Base-by-base conservation (phyloP, 306 rosid species). In the Dryas octopetala region DNA sequence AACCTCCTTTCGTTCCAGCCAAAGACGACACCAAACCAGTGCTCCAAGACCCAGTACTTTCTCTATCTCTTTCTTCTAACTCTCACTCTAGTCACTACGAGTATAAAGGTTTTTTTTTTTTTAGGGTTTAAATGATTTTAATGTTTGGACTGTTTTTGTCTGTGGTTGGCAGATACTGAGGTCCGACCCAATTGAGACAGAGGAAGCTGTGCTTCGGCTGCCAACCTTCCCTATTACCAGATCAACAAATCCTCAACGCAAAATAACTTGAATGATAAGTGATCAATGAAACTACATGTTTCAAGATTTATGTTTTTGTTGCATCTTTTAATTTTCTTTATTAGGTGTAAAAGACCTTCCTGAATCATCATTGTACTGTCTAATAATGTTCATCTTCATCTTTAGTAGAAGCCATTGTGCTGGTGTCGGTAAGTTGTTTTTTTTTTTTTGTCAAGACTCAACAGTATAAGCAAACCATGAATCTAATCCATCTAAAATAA, bases 171-270 rank as follows among this genome's bases (percentile, higher is more conserved):
- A 93, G 98, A 93, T 93, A 53, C 74, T 89, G 79, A 89, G 98
- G 73, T 91, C 97, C 3, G 97, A 93, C 43, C 97, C 98, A 0
- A 86, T 91, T 70, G 97, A 93, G 76, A 89, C 97, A 8, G 96
- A 93, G 81, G 96, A 93, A 88, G 96, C 91, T 68, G 88, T 93
- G 79, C 83, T 93, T 74, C 86, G 86, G 64, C 74, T 91, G 79
- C 97, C 97, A 46, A 85, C 96, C 12, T 87, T 90, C 73, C 74
- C 86, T 4, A 46, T 79, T 17, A 16, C 77, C 75, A 62, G 60
- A 46, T 11, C 66, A 50, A 14, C 48, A 53, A 62, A 77, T 9
- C 72, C 73, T 54, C 23, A 41, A 16, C 60, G 57, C 47, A 68
- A 52, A 48, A 58, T 73, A 28, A 52, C 68, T 14, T 66, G 64